Conservation (phyloP, 495 filamentous ascomycete genomes). For the Talaromyces stipitatus region DNA sequence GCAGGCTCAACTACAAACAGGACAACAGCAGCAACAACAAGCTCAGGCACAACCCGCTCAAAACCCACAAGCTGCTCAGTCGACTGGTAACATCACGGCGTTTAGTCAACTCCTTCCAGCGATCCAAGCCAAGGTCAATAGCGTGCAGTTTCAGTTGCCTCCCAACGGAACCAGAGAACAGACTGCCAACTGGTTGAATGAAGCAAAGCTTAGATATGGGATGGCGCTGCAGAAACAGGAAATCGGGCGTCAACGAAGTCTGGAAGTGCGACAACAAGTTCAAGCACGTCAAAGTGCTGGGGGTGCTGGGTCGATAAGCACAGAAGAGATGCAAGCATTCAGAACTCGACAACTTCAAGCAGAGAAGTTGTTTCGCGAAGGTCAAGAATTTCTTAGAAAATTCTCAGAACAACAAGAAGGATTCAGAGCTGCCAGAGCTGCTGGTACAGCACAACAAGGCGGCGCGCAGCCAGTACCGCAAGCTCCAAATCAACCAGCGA, state of each 20-base stretch:
- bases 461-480: slow-evolving; percentile 11
- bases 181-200: slow-evolving; percentile 40
- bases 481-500: slow-evolving; percentile 8
- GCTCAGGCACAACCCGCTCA: slow-evolving; percentile 5
- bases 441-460: slow-evolving; percentile 18
- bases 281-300: slow-evolving; percentile 20
- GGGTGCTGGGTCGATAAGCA: slow-evolving; percentile 24
- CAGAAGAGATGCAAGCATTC: slow-evolving; percentile 37
- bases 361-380: slow-evolving; percentile 38
- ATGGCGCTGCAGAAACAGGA: slow-evolving; percentile 47
- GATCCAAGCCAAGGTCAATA: slow-evolving; percentile 39
- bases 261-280: slow-evolving; percentile 31
- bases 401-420: slow-evolving; percentile 43
- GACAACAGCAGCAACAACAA: slow-evolving; percentile 14
- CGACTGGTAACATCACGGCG: slow-evolving; percentile 29
- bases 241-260: slow-evolving; percentile 29
- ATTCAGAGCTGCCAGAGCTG: slow-evolving; percentile 19
- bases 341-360: slow-evolving; percentile 35
- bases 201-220: slow-evolving; percentile 46
- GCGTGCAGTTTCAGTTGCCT: slow-evolving; percentile 38
- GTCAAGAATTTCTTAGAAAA: slow-evolving; percentile 36
- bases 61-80: slow-evolving; percentile 24
- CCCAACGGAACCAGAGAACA: slow-evolving; percentile 39
- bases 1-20: slow-evolving; percentile 13
- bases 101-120: slow-evolving; percentile 34